These are phyloP conservation scores for Oryza brachyantha DNA, from an alignment of 176 grass and related monocot species.

Conservation along the genomic window DNA sequence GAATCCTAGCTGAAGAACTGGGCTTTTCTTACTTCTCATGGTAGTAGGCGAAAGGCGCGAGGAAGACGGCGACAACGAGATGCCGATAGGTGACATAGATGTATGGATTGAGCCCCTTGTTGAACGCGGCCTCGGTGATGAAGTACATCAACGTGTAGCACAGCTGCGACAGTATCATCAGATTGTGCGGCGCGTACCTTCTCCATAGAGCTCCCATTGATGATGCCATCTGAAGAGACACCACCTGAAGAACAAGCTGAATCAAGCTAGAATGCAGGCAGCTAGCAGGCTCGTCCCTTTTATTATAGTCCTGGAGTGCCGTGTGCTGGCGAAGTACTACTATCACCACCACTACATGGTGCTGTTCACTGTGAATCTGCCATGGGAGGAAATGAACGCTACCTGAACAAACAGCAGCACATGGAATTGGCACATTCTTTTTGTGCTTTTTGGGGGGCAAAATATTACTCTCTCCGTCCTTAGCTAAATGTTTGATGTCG, in stretches of 20 bases:
- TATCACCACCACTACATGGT: neutral
- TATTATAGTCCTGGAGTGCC: constrained; percentile 16
- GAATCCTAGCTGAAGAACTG: neutral
- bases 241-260: neutral
- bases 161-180: constrained; percentile 70
- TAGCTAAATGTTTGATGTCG: too few species aligned
- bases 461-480: too few species aligned
- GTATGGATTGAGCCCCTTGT: constrained; percentile 66
- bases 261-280: neutral
- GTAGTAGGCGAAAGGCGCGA: constrained; percentile 76
- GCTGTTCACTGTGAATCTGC: neutral
- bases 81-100: constrained; percentile 84
- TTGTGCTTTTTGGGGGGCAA: neutral
- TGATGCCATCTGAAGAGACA: too few species aligned
- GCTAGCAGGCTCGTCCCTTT: neutral
- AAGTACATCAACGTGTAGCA: constrained; percentile 93
- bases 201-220: constrained; percentile 6
- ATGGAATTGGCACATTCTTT: neutral
- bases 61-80: constrained; percentile 50
- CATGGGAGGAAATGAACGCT: neutral
- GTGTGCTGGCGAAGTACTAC: neutral
- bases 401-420: constrained; percentile 21
- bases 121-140: constrained; percentile 76
- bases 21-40: constrained; percentile 69
- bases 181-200: constrained; percentile 62